Percentiles rank a stretch among this genome's conserved stretches.
Conservation (phyloP, 495 filamentous ascomycete species). For the Recurvomyces mirabilis region DNA sequence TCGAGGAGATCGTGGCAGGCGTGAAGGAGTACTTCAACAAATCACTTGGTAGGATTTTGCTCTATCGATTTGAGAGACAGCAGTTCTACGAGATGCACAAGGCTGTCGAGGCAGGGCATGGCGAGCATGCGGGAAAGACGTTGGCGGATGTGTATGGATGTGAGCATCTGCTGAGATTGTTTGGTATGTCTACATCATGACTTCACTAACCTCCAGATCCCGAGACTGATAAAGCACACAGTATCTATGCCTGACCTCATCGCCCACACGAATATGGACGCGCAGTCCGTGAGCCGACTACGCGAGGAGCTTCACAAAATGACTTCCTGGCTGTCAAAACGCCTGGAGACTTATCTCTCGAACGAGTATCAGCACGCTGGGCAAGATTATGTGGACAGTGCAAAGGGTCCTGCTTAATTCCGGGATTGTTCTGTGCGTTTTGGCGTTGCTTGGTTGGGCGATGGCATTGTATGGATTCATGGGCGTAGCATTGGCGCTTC, state of each 20-base stretch:
- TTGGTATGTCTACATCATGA: conserved; percentile 62
- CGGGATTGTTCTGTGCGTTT: neutral
- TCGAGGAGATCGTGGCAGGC: conserved; percentile 77
- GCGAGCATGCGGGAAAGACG: conserved; percentile 51
- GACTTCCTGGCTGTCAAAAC: conserved; percentile 64
- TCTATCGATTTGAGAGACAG: conserved; percentile 82
- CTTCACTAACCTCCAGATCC: too few species aligned
- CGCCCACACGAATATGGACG: conserved; percentile 95
- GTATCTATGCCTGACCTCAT: conserved; percentile 87
- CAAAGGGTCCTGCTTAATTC: conserved; percentile 10
- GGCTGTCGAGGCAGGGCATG: conserved; percentile 43
- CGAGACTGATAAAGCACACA: too few species aligned
- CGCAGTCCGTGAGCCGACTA: conserved; percentile 71
- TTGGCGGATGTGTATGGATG: conserved; percentile 77
- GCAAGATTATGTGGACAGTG: conserved; percentile 45
- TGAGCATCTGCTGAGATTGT: conserved; percentile 77
- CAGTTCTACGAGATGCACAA: conserved; percentile 68
- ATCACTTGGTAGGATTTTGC: conserved; percentile 69
- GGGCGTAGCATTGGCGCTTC: too few species aligned
- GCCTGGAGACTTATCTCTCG: conserved; percentile 60
- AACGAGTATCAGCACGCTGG: conserved; percentile 60
- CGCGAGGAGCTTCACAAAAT: conserved; percentile 78
- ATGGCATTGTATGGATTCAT: too few species aligned
- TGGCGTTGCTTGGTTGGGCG: too few species aligned
- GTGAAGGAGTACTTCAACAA: conserved; percentile 87